Evolutionary conservation across 2,329 filamentous ascomycete species (phyloP).

Genomic region (Colletotrichum simmondsii): DNA sequence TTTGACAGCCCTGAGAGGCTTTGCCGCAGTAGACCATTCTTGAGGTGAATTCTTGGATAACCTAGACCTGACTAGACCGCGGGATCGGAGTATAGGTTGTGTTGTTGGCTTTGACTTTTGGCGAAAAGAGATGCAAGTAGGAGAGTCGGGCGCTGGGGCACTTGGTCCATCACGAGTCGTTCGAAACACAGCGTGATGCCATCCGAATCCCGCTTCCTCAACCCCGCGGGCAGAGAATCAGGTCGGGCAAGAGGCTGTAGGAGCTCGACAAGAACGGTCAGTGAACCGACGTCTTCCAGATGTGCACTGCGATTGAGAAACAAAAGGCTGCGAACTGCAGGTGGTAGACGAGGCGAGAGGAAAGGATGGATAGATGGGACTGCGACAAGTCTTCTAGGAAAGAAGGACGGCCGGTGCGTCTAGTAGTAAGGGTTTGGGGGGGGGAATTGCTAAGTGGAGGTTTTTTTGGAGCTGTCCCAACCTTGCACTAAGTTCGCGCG

Average conservation of each 20-base stretch:
- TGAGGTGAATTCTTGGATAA: neutral
- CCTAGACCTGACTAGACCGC: neutral
- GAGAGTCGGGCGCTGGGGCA: neutral
- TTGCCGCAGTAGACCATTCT: constrained; percentile 69
- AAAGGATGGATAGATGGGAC: neutral
- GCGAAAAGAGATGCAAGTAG: neutral
- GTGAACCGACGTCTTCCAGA: neutral
- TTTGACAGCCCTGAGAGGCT: constrained; percentile 65
- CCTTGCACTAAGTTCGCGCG: constrained; percentile 1
- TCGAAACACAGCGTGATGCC: constrained; percentile 22
- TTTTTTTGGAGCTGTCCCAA: constrained; percentile 20
- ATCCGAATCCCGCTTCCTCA: neutral
- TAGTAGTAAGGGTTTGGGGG: neutral
- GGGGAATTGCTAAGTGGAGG: constrained; percentile 4
- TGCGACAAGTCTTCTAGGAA: neutral
- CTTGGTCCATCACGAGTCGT: constrained; percentile 23
- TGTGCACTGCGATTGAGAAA: neutral
- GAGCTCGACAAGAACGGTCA: neutral
- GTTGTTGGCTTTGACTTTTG: neutral
- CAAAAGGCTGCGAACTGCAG: neutral
- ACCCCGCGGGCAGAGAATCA: neutral
- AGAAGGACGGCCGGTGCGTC: neutral
- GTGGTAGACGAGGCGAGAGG: neutral
- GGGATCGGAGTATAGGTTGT: neutral
- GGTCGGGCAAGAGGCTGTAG: neutral